Conservation (phyloP, 2,329 filamentous ascomycete species). For the Neurospora sp. region DNA sequence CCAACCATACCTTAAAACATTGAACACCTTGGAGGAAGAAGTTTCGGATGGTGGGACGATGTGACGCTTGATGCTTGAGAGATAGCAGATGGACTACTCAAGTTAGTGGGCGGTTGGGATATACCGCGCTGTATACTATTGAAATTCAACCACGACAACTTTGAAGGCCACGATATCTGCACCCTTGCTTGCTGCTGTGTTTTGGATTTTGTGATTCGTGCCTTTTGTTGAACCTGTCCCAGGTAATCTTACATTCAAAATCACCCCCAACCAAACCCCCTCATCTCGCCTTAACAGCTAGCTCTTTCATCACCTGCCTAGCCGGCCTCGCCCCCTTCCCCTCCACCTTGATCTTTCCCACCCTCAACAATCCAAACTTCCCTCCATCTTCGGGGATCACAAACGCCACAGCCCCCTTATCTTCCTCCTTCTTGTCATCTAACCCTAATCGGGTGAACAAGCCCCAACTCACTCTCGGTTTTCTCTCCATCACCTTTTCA, state of each 20-base stretch:
- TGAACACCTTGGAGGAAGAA: neutral
- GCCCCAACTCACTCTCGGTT: neutral
- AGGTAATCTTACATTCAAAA: no score
- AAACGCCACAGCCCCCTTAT: constrained; percentile 2
- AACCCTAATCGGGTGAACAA: neutral
- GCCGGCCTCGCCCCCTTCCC: constrained; percentile 23
- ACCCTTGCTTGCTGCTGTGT: neutral
- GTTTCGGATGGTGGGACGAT: neutral
- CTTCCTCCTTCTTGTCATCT: neutral
- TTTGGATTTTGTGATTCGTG: neutral
- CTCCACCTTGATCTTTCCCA: constrained; percentile 26
- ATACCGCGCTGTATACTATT: constrained; percentile 13
- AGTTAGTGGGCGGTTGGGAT: constrained; percentile 6
- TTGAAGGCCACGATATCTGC: neutral
- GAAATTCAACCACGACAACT: neutral
- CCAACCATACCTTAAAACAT: constrained; percentile 1
- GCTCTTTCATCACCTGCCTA: constrained; percentile 16
- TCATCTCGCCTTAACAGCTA: constrained; percentile 4
- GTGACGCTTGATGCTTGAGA: constrained; percentile 7
- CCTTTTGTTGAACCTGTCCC: neutral
- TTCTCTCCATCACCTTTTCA: neutral
- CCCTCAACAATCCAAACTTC: constrained; percentile 14
- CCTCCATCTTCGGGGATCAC: neutral
- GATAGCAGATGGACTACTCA: constrained; percentile 6
- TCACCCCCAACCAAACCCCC: no score